Conservation (phyloP, 177 flowering plant species). For the Vitis hybrid region DNA sequence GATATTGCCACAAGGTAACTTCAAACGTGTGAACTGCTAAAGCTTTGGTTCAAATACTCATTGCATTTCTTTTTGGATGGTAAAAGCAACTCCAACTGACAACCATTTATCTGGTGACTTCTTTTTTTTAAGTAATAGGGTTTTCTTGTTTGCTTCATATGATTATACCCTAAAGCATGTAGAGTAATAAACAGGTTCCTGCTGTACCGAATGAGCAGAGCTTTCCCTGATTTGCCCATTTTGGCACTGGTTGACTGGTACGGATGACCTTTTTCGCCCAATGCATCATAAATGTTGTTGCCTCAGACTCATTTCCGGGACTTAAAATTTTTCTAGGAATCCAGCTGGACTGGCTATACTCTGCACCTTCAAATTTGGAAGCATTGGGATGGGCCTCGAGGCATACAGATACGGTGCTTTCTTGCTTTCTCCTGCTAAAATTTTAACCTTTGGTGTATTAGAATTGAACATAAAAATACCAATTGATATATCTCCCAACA, state of each 20-base stretch:
- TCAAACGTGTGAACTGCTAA: too few relatives aligned
- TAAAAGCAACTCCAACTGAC: too few relatives aligned
- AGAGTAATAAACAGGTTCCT: constrained; percentile 52
- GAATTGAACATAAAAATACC: neutral
- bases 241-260: constrained; percentile 94
- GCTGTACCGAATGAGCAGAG: constrained; percentile 71
- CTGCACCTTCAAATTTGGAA: constrained; percentile 93
- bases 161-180: neutral
- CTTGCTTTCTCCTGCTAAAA: neutral
- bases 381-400: constrained; percentile 95
- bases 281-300: neutral
- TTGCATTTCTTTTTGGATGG: too few relatives aligned
- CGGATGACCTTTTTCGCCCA: neutral
- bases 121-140: neutral
- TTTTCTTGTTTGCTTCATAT: constrained; percentile 1
- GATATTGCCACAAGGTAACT: constrained; percentile 93
- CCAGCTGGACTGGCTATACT: constrained; percentile 91
- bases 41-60: too few relatives aligned
- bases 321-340: constrained; percentile 49
- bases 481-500: neutral
- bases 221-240: constrained; percentile 72
- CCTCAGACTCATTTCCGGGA: neutral
- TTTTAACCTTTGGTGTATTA: neutral
- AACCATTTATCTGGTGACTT: too few relatives aligned
- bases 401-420: constrained; percentile 82